phyloP scores from a whole-genome alignment of 129 eudicot genomes.

The Flaveria linearis region DNA sequence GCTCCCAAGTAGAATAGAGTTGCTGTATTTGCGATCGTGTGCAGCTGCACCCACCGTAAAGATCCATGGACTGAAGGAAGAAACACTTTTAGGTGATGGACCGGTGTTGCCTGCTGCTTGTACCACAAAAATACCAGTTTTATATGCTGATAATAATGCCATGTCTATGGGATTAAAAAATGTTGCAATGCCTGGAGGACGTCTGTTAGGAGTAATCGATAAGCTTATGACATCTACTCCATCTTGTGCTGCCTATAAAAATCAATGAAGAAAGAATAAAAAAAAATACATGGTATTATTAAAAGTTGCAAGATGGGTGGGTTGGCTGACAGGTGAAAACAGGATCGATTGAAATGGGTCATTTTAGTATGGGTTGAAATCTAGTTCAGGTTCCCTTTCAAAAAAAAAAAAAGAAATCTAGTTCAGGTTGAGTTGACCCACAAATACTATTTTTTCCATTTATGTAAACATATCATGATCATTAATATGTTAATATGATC shows the following conservation, averaged over 20 bases:
- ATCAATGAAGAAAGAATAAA: not conserved
- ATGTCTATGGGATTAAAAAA: conserved; percentile 96
- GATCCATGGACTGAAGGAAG: conserved; percentile 99
- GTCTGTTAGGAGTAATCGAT: conserved; percentile 95
- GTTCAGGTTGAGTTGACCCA: conserved; percentile 9
- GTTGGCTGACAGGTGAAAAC: not conserved
- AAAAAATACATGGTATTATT: not conserved
- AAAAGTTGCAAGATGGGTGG: conserved; percentile 6
- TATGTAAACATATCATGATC: too few species aligned
- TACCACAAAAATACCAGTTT: conserved; percentile 89
- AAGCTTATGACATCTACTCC: conserved; percentile 93
- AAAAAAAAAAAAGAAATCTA: too few species aligned
- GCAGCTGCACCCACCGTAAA: conserved; percentile 96
- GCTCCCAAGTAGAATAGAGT: conserved; percentile 81
- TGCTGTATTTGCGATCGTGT: conserved; percentile 79
- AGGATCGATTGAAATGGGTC: not conserved
- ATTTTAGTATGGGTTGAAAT: not conserved
- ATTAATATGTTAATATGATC: too few species aligned
- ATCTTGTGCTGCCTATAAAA: conserved; percentile 92
- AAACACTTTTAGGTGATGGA: conserved; percentile 83
- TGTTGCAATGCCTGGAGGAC: conserved; percentile 95
- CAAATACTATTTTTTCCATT: too few species aligned
- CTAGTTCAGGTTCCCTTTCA: too few species aligned
- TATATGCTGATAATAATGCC: conserved; percentile 91
- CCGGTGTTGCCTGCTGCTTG: conserved; percentile 99